phyloP scores from a whole-genome alignment of 495 filamentous ascomycete genomes.

The Bryoglossum gracile region DNA sequence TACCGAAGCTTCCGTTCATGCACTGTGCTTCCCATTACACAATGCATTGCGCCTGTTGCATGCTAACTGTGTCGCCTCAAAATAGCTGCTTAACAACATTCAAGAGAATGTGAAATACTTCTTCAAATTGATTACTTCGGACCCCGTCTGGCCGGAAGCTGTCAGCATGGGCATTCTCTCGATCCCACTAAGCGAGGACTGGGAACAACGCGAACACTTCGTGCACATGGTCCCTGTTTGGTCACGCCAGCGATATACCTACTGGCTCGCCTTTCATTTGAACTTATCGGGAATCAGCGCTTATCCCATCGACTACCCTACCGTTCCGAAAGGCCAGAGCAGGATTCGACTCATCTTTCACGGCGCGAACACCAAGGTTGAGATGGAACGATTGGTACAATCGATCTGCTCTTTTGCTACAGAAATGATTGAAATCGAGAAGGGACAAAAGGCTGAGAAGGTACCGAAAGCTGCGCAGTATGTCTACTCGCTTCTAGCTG shows the following conservation, averaged over 20 bases:
- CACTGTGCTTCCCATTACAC: too few species aligned
- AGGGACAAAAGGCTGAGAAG: background rate
- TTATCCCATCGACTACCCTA: conserved; percentile 26
- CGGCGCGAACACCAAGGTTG: conserved; percentile 36
- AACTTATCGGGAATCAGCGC: conserved; percentile 26
- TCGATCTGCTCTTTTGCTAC: background rate
- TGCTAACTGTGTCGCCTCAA: too few species aligned
- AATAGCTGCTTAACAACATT: too few species aligned
- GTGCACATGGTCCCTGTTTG: conserved; percentile 21
- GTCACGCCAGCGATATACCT: conserved; percentile 3
- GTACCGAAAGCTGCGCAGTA: background rate
- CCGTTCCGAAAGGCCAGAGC: conserved; percentile 35
- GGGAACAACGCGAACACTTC: conserved; percentile 8
- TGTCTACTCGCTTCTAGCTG: too few species aligned
- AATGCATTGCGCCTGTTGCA: too few species aligned
- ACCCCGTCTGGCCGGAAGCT: conserved; percentile 23
- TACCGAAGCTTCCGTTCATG: too few species aligned
- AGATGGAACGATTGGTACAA: conserved; percentile 29
- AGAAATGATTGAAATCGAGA: background rate
- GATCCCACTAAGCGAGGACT: conserved; percentile 1
- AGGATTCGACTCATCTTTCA: conserved; percentile 42
- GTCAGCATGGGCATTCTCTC: conserved; percentile 22
- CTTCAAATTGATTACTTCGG: conserved; percentile 18
- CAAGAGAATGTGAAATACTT: conserved; percentile 32
- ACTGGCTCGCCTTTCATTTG: conserved; percentile 33